Percentiles rank a stretch among this genome's conserved stretches.
Conservation (phyloP, 2,329 filamentous ascomycete species). For the Hymenoscyphus occultus region DNA sequence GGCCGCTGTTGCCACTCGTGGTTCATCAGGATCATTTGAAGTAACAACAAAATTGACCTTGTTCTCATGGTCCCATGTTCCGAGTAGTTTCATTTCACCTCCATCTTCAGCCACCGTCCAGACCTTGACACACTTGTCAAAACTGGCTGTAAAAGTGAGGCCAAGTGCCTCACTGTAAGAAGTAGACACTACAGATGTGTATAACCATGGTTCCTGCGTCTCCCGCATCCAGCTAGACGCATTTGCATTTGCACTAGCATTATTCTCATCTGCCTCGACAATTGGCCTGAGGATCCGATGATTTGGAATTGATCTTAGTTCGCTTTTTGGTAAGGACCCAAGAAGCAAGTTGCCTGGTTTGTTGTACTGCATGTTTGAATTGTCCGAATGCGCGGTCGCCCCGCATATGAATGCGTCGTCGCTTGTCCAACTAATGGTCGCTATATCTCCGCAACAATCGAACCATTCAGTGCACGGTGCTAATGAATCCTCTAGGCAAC, state of each 20-base stretch:
- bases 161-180: conserved; percentile 49
- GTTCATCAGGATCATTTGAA: conserved; percentile 39
- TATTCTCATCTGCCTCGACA: conserved; percentile 41
- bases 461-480: conserved; percentile 53
- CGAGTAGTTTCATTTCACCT: conserved; percentile 43
- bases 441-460: conserved; percentile 60
- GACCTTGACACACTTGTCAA: conserved; percentile 59
- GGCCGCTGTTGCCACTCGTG: conserved; percentile 57
- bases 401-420: conserved; percentile 55
- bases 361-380: conserved; percentile 64
- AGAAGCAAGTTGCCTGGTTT: conserved; percentile 60
- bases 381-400: conserved; percentile 60
- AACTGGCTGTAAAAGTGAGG: conserved; percentile 57
- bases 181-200: conserved; percentile 61
- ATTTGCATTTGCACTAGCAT: conserved; percentile 57
- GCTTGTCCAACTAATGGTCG: conserved; percentile 56
- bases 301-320: conserved; percentile 51
- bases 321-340: conserved; percentile 46
- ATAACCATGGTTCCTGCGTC: conserved; percentile 61
- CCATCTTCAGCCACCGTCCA: conserved; percentile 48
- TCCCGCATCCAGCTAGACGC: conserved; percentile 54
- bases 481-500: conserved; percentile 48
- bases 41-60: conserved; percentile 62
- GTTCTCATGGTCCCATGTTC: conserved; percentile 55
- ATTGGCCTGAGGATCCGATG: conserved; percentile 56